Conservation (phyloP, 2,329 filamentous ascomycete species). For the Thielaviopsis punctulata region DNA sequence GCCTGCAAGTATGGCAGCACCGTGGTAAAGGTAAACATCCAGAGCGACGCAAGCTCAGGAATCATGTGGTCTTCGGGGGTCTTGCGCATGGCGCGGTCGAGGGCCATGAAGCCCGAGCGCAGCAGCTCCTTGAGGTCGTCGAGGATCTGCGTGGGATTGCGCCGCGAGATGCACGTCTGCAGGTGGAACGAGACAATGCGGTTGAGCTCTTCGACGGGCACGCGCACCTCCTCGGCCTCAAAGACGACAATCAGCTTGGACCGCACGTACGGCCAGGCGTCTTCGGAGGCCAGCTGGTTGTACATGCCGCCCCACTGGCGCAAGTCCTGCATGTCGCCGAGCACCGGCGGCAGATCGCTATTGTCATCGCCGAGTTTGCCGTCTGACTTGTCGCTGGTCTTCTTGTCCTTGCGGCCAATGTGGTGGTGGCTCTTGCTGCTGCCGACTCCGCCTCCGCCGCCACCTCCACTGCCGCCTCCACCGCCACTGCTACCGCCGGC, state of each 20-base stretch:
- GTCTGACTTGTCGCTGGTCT: constrained; percentile 17
- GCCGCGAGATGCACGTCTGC: constrained; percentile 57
- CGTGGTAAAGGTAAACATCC: constrained; percentile 80
- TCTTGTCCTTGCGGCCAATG: constrained; percentile 10
- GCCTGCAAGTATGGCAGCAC: constrained; percentile 90
- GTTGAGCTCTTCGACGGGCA: constrained; percentile 76
- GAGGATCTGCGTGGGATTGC: constrained; percentile 51
- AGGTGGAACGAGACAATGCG: constrained; percentile 63
- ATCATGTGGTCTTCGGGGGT: constrained; percentile 80
- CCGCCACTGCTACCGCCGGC: constrained; percentile 43
- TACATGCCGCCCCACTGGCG: constrained; percentile 7
- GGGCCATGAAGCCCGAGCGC: constrained; percentile 63
- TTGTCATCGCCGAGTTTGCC: constrained; percentile 3
- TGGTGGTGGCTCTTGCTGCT: constrained; percentile 7
- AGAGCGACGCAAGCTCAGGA: constrained; percentile 77
- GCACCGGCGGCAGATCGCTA: constrained; percentile 6
- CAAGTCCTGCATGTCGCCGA: constrained; percentile 6
- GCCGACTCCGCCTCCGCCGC: no score
- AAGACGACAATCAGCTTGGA: constrained; percentile 63
- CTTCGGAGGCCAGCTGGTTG: constrained; percentile 34
- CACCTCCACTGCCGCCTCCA: no score
- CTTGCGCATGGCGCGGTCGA: constrained; percentile 67
- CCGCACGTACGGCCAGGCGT: constrained; percentile 69
- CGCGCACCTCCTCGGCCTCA: constrained; percentile 59
- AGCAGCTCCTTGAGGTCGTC: constrained; percentile 64